Base-by-base conservation (phyloP, 2,329 filamentous ascomycete species). In the Chalara sp. region DNA sequence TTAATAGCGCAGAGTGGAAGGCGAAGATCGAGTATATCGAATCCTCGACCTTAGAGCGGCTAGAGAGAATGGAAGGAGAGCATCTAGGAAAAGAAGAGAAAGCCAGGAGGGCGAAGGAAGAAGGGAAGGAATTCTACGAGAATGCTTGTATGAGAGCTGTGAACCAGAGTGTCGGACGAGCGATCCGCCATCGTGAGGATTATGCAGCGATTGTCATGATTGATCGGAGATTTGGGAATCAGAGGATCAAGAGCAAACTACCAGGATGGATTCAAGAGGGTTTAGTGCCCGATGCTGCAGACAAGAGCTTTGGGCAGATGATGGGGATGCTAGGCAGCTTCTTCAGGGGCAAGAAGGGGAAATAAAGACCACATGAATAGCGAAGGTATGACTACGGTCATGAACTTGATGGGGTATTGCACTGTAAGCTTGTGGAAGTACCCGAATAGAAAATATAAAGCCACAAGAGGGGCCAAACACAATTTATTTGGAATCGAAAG, bases 131-230 rank as follows among this genome's bases (percentile, higher is more conserved):
- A 54, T 95, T 89, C 63, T 95, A 95, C 64, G 90, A 96, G 66
- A 97, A 97, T 65, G 82, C 89, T 0, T 96, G 91, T 67, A 96
- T 99, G 91, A 79, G 93, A 39, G 89, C 91, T 5, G 93, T 99
- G 5, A 99, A 99, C 67, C 93, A 99, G 72, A 93, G 89, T 64
- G 91, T 99, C 59, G 93, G 93, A 1, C 76, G 93, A 52, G 93
- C 90, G 1, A 96, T 99, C 61, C 76, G 93, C 44, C 93, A 99
- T 65, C 79, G 78, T 50, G 81, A 80, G 29, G 93, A 99, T 69
- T 97, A 95, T 69, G 93, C 93, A 5, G 84, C 87, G 12, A 96
- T 99, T 56, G 70, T 96, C 51, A 77, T 99, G 64, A 73, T 93
- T 33, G 93, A 99, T 68, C 75, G 79, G 56, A 76, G 93, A 47